Base-by-base conservation (phyloP, 768 basidiomycete species). In the Amanita exitialis region DNA sequence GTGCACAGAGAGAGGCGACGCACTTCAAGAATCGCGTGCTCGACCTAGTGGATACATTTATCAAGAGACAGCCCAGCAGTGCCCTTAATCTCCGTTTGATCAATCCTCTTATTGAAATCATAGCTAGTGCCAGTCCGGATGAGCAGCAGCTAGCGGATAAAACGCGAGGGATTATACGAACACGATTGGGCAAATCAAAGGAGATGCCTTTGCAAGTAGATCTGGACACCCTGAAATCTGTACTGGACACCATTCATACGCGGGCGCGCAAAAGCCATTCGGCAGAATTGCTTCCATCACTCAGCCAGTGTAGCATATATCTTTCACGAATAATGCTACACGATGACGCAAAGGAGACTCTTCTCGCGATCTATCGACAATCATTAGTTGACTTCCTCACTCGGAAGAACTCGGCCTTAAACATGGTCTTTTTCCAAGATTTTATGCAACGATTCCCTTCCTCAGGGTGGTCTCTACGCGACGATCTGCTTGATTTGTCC, bases 11-110 rank as follows among this genome's bases (percentile, higher is more conserved):
- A 42, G 89, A 95, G 67, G 91, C 92, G 3, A 86, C 90, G 4
- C 88, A 97, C 66, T 97, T 96, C 80, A 97, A 95, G 64, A 92
- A 90, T 64, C 83, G 94, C 10, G 86, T 96, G 25, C 81, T 99
- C 25, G 95, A 98, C 64, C 78, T 99, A n/a, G 76, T 97, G 52
- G 93, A 97, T 49, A 80, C 77, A 20, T 94, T 83, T 68, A 67
- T 86, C 56, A 86, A 80, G 62, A 83, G 80, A 59, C 86, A 91
- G 57, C 76, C 86, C 1, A 71, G 80, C n/a, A 95, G 78, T 61
- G 73, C 83, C 0, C 73, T 84, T 49, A 66, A 82, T 47, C 59
- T 90, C 35, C 79, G 76, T 35, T 70, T 90, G 44, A 72, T 96
- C 56, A 56, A 83, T 2, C 88, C 94, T 7, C 72, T 99, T 32